Base-by-base conservation (phyloP, 441 rosid species). In the Pelargonium fulgidum region DNA sequence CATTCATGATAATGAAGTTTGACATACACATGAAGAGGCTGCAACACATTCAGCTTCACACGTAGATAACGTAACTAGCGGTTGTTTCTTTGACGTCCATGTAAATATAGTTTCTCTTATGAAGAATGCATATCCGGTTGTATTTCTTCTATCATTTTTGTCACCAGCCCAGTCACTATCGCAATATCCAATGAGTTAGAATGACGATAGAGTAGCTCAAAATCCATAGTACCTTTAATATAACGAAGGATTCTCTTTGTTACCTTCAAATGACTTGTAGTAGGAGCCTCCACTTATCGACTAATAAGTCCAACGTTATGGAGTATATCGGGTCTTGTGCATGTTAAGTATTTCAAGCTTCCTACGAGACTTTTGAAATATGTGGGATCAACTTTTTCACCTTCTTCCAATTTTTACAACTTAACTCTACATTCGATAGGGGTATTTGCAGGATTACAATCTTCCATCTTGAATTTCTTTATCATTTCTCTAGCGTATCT, bases 251-350 rank as follows among this genome's bases (percentile, higher is more conserved):
- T 54, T 36, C 62, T 65, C 45, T 65, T 70, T 0, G 74, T 11
- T 4, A 20, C 71, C 7, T 66, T 65, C 52, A 70, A 8, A 13
- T 69, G 67, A 24, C 47, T 33, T 12, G 29, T 11, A 0, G 24
- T 64, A 0, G 62, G 69, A 50, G 26, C 20, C n/a, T 69, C 66
- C 66, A 74, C 69, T 5, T 4, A 69, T 1, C 19, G 64, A 68
- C 77, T 75, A 4, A 70, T 62, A 1, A 56, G 1, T 13, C 67
- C 62, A 44, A 70, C 61, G 13, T 0, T 67, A 66, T 33, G 65
- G 2, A 70, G 70, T 29, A 75, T 75, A 26, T 69, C 36, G 17
- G 48, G 70, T 11, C 50, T 52, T 6, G 62, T 70, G 16, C 74
- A 70, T 8, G 48, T 75, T 33, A 75, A 65, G 9, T 75, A 64